phyloP scores from a whole-genome alignment of 768 basidiomycete genomes.

The Kwoniella sp. region DNA sequence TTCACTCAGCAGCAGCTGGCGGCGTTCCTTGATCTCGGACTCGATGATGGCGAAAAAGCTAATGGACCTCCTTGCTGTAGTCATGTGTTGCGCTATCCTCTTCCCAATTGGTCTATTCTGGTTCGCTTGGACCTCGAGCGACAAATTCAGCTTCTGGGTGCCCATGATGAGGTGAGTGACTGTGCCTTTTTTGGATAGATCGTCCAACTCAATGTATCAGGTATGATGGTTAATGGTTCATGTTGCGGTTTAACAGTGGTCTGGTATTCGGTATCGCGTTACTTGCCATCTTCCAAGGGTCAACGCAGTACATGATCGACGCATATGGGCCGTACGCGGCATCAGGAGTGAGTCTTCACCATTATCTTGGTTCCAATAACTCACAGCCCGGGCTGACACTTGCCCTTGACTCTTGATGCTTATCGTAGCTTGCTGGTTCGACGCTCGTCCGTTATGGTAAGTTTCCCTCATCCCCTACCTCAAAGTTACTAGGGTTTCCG shows the following conservation, averaged over 20 bases:
- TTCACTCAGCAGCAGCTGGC: too few species aligned
- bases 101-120: slow-evolving; percentile 39
- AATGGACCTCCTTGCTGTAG: slow-evolving; percentile 16
- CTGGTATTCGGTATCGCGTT: slow-evolving; percentile 35
- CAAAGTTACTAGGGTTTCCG: not conserved
- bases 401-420: not conserved
- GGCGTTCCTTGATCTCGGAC: too few species aligned
- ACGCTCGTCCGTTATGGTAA: slow-evolving; percentile 33
- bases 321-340: slow-evolving; percentile 38
- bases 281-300: slow-evolving; percentile 34
- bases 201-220: not conserved
- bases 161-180: slow-evolving; percentile 31
- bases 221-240: too few species aligned
- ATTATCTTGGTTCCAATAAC: not conserved
- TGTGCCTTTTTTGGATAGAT: not conserved
- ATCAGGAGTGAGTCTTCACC: slow-evolving; percentile 28
- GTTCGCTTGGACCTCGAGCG: slow-evolving; percentile 37
- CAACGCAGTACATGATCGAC: slow-evolving; percentile 36
- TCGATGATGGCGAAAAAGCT: not conserved
- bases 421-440: slow-evolving; percentile 24
- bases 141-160: slow-evolving; percentile 27
- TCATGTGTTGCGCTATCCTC: slow-evolving; percentile 22
- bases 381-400: not conserved
- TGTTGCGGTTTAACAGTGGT: slow-evolving; percentile 9
- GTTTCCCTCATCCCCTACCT: too few species aligned